Conservation (phyloP, 495 filamentous ascomycete species). For the Penicillium dipodomyicola region DNA sequence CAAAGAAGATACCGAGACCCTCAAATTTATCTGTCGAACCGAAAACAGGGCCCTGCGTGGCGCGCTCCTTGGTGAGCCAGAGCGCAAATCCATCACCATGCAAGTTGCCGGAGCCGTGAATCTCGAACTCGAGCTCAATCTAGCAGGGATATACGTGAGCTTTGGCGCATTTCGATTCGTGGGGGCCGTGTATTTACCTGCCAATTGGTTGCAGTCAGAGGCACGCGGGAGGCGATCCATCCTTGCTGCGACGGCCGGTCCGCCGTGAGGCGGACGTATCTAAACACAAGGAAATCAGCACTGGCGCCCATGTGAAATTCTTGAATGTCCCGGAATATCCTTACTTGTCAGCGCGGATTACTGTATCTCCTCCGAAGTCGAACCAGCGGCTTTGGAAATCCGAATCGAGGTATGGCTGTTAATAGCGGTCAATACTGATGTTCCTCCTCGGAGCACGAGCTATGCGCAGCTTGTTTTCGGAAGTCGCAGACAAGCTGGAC, state of each 20-base stretch:
- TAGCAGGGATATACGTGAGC: constrained; percentile 28
- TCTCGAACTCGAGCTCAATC: constrained; percentile 94
- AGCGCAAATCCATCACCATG: constrained; percentile 98
- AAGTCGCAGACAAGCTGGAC: constrained; percentile 1
- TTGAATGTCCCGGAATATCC: neutral
- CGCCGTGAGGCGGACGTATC: constrained; percentile 88
- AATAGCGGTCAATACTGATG: constrained; percentile 27
- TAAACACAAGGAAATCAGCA: constrained; percentile 34
- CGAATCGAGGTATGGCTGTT: constrained; percentile 91
- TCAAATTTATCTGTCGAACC: constrained; percentile 86
- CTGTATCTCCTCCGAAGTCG: constrained; percentile 96
- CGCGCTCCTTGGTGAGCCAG: constrained; percentile 96
- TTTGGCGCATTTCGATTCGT: neutral
- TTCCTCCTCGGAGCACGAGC: neutral
- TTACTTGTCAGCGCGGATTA: constrained; percentile 90
- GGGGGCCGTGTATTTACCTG: constrained; percentile 53
- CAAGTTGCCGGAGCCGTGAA: constrained; percentile 76
- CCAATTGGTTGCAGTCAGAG: constrained; percentile 98
- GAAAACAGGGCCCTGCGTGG: constrained; percentile 78
- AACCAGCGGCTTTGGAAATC: constrained; percentile 99
- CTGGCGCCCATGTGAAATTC: neutral
- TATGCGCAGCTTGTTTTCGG: neutral
- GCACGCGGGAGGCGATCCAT: constrained; percentile 90
- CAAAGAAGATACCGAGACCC: constrained; percentile 94
- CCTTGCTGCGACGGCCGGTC: constrained; percentile 87